Evolutionary conservation across 306 rosid genomes (phyloP).

Genomic region (Ammopiptanthus mongolicus): DNA sequence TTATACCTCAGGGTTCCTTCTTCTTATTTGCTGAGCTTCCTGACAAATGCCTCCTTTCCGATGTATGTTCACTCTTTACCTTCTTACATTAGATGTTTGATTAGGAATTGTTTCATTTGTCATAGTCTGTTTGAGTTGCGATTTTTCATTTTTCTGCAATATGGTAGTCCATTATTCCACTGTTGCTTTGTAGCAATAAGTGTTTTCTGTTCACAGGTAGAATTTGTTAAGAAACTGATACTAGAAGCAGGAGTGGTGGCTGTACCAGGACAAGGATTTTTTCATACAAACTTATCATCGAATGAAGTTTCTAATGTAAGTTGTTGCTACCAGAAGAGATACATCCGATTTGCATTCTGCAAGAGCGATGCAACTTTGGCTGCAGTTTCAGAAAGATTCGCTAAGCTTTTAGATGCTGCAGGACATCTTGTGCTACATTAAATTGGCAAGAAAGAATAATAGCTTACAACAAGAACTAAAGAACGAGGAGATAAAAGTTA

Average conservation of each 20-base stretch:
- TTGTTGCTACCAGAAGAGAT: slow-evolving; percentile 48
- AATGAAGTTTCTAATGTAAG: slow-evolving; percentile 28
- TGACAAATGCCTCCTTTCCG: slow-evolving; percentile 50
- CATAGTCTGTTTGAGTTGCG: neutral
- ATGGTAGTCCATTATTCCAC: slow-evolving; percentile 1
- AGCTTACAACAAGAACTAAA: neutral
- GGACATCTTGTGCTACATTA: slow-evolving; percentile 30
- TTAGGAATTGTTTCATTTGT: neutral
- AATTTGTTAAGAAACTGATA: slow-evolving; percentile 65
- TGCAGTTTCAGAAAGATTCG: slow-evolving; percentile 51
- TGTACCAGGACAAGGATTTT: slow-evolving; percentile 81
- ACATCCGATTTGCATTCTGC: slow-evolving; percentile 84
- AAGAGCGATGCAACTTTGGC: slow-evolving; percentile 68
- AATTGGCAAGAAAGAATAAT: neutral
- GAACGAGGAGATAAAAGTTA: neutral
- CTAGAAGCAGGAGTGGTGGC: slow-evolving; percentile 80
- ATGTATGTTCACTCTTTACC: slow-evolving; percentile 43
- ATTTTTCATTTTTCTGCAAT: neutral
- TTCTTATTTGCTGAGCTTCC: slow-evolving; percentile 83
- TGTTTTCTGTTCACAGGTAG: slow-evolving; percentile 42
- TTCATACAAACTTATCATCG: slow-evolving; percentile 32
- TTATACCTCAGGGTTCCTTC: slow-evolving; percentile 79
- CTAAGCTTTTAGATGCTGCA: slow-evolving; percentile 32
- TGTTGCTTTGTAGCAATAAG: neutral
- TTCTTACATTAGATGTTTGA: neutral